phyloP scores from a whole-genome alignment of 148 eudicot genomes.

The Cornus suecica region DNA sequence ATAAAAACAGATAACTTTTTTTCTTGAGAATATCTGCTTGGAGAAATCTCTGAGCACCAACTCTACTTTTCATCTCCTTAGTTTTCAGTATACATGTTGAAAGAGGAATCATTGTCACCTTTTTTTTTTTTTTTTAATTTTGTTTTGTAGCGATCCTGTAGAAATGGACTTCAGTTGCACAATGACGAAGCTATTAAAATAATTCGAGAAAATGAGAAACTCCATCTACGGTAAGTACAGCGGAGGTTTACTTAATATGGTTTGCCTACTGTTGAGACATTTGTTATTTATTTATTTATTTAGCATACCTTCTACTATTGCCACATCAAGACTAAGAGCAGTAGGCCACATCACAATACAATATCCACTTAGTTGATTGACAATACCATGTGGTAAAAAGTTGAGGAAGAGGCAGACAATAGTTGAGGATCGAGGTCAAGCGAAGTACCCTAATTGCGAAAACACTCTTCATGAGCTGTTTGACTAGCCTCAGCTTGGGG shows the following conservation, averaged over 20 bases:
- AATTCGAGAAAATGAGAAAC: constrained; percentile 34
- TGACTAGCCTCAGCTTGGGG: no score
- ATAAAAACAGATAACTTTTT: background rate
- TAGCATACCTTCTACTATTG: background rate
- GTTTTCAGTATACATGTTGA: background rate
- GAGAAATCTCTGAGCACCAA: background rate
- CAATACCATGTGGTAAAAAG: background rate
- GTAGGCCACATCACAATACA: background rate
- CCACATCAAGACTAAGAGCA: background rate
- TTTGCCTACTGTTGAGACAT: background rate
- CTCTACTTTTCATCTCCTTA: background rate
- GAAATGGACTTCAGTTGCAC: constrained; percentile 9
- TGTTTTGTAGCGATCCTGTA: constrained; percentile 23
- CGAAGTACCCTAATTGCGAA: no score
- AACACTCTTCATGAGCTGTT: no score
- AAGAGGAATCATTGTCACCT: background rate
- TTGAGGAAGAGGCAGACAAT: background rate
- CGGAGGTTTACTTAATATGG: background rate
- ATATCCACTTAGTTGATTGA: background rate
- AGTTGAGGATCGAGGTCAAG: background rate
- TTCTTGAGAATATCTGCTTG: background rate
- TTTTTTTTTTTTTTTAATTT: constrained; percentile 8
- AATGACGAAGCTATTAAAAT: constrained; percentile 20
- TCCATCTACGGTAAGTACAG: constrained; percentile 29
- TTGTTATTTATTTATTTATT: background rate